phyloP scores from a whole-genome alignment of 108 stramenopile species.

The Craspedostauros australis region DNA sequence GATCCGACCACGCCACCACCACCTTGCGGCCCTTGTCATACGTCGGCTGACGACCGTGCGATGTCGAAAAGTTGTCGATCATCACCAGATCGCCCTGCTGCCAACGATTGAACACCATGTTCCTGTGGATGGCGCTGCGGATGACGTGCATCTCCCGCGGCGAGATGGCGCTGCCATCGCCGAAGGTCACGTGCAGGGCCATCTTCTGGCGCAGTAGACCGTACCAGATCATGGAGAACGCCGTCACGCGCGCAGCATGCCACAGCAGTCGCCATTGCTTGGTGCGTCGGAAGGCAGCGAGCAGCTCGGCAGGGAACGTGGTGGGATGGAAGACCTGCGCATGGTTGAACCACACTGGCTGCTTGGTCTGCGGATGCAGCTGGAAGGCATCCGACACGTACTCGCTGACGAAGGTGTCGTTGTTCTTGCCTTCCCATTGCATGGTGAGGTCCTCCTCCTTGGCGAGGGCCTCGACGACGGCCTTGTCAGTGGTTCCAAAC shows the following conservation, averaged over 20 bases:
- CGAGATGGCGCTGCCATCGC: constrained; percentile 30
- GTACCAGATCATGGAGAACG: constrained; percentile 8
- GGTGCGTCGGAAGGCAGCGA: constrained; percentile 18
- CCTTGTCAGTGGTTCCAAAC: constrained; percentile 28
- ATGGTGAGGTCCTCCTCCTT: constrained; percentile 13
- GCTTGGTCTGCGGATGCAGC: constrained; percentile 31
- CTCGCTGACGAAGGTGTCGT: constrained; percentile 18
- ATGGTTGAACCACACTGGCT: constrained; percentile 41
- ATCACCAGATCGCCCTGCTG: constrained; percentile 36
- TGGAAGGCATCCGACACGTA: constrained; percentile 20
- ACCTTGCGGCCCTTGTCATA: constrained; percentile 25
- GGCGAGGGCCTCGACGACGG: constrained; percentile 18
- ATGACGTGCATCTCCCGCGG: constrained; percentile 29
- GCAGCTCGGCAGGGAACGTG: constrained; percentile 35
- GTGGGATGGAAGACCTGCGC: constrained; percentile 35
- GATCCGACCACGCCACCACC: constrained; percentile 25
- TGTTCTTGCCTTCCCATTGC: constrained; percentile 15
- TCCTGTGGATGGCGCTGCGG: constrained; percentile 25
- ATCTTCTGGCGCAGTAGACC: constrained; percentile 18
- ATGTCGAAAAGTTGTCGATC: constrained; percentile 33
- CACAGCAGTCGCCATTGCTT: constrained; percentile 7
- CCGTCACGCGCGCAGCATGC: background rate
- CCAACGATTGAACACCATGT: constrained; percentile 33
- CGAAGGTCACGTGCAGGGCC: constrained; percentile 25
- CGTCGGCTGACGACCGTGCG: constrained; percentile 34